These are phyloP conservation scores for Delonix regia DNA, from an alignment of 306 rosid genomes.

Conservation along the genomic window DNA sequence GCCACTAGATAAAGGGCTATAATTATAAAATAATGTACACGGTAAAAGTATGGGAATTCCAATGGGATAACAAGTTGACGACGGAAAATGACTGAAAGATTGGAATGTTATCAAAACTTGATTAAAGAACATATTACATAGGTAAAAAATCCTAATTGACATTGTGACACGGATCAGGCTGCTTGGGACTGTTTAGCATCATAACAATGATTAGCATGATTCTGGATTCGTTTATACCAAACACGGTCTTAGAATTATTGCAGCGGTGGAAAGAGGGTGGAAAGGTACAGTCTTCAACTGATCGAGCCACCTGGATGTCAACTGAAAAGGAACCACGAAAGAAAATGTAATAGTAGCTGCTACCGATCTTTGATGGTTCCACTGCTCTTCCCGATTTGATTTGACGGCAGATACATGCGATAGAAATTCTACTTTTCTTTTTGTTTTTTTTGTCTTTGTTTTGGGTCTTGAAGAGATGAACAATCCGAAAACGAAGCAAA, in stretches of 20 bases:
- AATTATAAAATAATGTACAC: not conserved
- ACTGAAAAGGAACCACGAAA: constrained; percentile 56
- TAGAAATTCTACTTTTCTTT: no score
- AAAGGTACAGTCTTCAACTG: constrained; percentile 51
- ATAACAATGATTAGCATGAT: no score
- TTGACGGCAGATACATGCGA: not conserved
- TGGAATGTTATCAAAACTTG: no score
- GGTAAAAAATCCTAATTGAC: no score
- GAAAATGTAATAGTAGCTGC: constrained; percentile 62
- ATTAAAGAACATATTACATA: no score
- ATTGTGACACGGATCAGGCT: no score
- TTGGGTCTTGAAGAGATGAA: not conserved
- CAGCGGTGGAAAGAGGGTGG: not conserved
- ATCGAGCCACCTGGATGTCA: constrained; percentile 49
- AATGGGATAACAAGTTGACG: not conserved
- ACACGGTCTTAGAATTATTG: not conserved
- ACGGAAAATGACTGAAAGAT: not conserved
- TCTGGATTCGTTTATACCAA: not conserved
- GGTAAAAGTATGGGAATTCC: not conserved
- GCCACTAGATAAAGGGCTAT: not conserved
- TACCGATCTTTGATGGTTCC: constrained; percentile 35
- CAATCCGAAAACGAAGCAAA: no score
- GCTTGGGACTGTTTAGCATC: no score
- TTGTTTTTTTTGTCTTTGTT: no score
- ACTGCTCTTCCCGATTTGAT: not conserved